A percentile compares a stretch with the other conserved stretches of the same genome.
Evolutionary conservation across 106 monocot species (phyloP).

Genomic region (Gastrodia elata): DNA sequence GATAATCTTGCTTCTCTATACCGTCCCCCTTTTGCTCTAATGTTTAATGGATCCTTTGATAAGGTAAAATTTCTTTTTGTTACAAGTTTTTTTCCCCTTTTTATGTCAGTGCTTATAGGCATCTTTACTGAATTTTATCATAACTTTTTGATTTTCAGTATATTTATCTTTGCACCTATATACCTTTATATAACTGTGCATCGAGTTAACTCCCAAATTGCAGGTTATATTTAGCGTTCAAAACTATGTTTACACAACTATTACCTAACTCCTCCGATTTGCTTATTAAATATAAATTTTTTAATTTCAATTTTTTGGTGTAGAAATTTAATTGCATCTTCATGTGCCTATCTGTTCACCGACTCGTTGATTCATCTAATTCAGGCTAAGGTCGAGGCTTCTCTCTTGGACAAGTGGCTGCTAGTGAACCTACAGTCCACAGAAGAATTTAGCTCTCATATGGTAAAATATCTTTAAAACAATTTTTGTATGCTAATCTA

Average conservation of each 20-base stretch:
- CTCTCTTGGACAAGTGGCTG: constrained; percentile 78
- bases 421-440: constrained; percentile 84
- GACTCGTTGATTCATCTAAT: neutral
- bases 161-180: neutral
- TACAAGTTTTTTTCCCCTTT: neutral
- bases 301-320: neutral
- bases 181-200: neutral
- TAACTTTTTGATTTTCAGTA: neutral
- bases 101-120: neutral
- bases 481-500: neutral
- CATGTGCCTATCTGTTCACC: neutral
- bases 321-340: neutral
- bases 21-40: constrained; percentile 64
- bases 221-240: neutral
- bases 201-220: neutral
- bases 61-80: constrained; percentile 29
- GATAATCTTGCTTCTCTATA: constrained; percentile 82
- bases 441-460: constrained; percentile 89
- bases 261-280: neutral
- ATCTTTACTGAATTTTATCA: neutral
- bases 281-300: neutral
- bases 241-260: neutral
- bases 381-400: constrained; percentile 79
- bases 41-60: constrained; percentile 68
- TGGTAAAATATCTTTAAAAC: constrained; percentile 32